Percentiles rank a stretch among this genome's conserved stretches.
Conservation (phyloP, 2,329 filamentous ascomycete species). For the Beauveria brongniartii region DNA sequence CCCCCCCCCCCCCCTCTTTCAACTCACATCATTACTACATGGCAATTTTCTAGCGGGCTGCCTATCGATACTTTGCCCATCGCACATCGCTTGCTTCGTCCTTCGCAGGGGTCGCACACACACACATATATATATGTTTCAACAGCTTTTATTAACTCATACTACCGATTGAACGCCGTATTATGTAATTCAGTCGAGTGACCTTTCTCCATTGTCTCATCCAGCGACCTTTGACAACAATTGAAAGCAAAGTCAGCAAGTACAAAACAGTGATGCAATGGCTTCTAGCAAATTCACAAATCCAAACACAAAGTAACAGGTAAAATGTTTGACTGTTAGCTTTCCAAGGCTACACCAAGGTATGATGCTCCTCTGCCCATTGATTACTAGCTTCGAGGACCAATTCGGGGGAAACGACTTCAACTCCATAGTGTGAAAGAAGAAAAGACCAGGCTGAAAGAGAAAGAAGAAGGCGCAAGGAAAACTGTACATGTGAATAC, state of each 20-base stretch:
- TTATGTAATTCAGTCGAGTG: neutral
- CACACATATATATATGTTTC: neutral
- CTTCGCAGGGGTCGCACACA: neutral
- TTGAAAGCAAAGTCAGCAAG: neutral
- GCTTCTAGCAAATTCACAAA: neutral
- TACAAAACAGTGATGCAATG: constrained; percentile 1
- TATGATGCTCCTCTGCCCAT: neutral
- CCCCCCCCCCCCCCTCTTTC: neutral
- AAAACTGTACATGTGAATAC: neutral
- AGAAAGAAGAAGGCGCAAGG: neutral
- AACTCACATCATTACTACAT: too few species aligned
- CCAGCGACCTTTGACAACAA: neutral
- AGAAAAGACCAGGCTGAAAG: neutral
- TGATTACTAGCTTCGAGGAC: constrained; percentile 5
- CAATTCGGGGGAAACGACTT: neutral
- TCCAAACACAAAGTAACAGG: constrained; percentile 12
- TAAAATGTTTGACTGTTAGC: constrained; percentile 1
- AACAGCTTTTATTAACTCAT: constrained; percentile 1
- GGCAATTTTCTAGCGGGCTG: too few species aligned
- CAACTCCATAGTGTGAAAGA: neutral
- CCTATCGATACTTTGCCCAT: too few species aligned
- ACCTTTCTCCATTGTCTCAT: neutral
- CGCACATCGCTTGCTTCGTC: too few species aligned
- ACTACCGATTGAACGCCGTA: neutral
- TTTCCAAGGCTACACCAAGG: neutral